Evolutionary conservation across 2,329 filamentous ascomycete species (phyloP).

Genomic region (Talaromyces sp.): DNA sequence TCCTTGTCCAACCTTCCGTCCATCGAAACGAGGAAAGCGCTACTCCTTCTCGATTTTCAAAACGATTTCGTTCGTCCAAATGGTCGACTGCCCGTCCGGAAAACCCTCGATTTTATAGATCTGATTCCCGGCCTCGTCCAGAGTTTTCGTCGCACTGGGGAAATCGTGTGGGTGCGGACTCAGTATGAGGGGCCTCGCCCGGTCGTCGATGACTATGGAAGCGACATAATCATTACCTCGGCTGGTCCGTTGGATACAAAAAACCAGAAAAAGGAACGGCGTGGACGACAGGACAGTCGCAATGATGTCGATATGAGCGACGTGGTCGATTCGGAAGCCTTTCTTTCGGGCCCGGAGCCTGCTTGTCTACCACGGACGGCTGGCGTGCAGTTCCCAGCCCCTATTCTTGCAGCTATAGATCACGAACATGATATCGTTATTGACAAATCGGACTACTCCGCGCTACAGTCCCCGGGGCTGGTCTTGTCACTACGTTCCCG

Average conservation of each 20-base stretch:
- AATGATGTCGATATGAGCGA: not conserved
- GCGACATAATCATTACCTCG: conserved; percentile 41
- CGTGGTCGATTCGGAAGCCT: conserved; percentile 37
- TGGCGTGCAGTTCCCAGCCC: conserved; percentile 48
- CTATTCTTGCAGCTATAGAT: conserved; percentile 48
- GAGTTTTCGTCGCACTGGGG: conserved; percentile 66
- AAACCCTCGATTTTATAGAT: conserved; percentile 61
- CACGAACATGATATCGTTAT: conserved; percentile 49
- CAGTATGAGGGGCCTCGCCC: conserved; percentile 62
- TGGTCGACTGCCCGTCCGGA: conserved; percentile 62
- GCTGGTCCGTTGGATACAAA: conserved; percentile 25
- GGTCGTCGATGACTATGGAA: conserved; percentile 49
- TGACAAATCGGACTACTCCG: conserved; percentile 79
- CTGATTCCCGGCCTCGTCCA: conserved; percentile 62
- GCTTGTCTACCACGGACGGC: conserved; percentile 39
- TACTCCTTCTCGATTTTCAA: conserved; percentile 82
- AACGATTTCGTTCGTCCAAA: conserved; percentile 74
- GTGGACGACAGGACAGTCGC: not conserved
- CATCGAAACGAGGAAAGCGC: conserved; percentile 59
- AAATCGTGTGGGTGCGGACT: conserved; percentile 80
- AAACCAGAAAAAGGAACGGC: conserved; percentile 8
- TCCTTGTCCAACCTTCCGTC: conserved; percentile 31
- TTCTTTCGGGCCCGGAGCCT: conserved; percentile 31
- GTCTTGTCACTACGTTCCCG: conserved; percentile 74
- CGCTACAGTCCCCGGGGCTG: conserved; percentile 69